These are phyloP conservation scores for Ophiocordyceps sinensis DNA, from an alignment of 2,329 filamentous ascomycete species.

Conservation along the genomic window DNA sequence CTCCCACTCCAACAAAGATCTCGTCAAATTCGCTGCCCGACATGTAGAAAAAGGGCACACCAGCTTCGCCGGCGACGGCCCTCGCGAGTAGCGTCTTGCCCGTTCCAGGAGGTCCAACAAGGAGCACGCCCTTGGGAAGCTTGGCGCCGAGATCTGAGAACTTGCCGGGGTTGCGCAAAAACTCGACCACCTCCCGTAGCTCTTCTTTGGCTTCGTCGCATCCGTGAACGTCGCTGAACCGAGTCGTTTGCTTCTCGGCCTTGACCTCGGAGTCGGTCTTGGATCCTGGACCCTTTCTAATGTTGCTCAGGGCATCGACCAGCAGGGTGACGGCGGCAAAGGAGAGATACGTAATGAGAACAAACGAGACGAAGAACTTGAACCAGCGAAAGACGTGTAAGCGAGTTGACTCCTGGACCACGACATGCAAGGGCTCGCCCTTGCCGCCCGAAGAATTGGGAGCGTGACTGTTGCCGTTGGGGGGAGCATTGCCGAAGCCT, in stretches of 20 bases:
- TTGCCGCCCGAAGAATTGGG: constrained; percentile 47
- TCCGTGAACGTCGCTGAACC: constrained; percentile 88
- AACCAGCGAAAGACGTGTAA: constrained; percentile 78
- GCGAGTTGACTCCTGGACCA: constrained; percentile 80
- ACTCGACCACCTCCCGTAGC: constrained; percentile 91
- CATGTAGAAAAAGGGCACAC: constrained; percentile 99
- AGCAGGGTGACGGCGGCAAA: constrained; percentile 68
- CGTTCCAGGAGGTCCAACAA: constrained; percentile 91
- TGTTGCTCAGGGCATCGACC: constrained; percentile 63
- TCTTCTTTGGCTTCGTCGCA: constrained; percentile 98
- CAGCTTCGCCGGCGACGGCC: constrained; percentile 90
- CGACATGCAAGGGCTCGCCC: constrained; percentile 80
- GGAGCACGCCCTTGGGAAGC: constrained; percentile 87
- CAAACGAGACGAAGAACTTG: constrained; percentile 71
- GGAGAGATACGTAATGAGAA: constrained; percentile 63
- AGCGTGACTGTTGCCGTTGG: constrained; percentile 6
- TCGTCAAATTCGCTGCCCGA: constrained; percentile 98
- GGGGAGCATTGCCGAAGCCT: constrained; percentile 13
- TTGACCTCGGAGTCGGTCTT: constrained; percentile 72
- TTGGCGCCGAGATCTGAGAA: constrained; percentile 93
- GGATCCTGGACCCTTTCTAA: constrained; percentile 60
- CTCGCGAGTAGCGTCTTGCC: constrained; percentile 93
- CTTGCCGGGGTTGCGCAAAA: constrained; percentile 81
- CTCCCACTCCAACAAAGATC: constrained; percentile 92
- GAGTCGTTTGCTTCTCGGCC: constrained; percentile 79